Evolutionary conservation across 345 rosid genomes (phyloP).

Genomic region (Populus alba): DNA sequence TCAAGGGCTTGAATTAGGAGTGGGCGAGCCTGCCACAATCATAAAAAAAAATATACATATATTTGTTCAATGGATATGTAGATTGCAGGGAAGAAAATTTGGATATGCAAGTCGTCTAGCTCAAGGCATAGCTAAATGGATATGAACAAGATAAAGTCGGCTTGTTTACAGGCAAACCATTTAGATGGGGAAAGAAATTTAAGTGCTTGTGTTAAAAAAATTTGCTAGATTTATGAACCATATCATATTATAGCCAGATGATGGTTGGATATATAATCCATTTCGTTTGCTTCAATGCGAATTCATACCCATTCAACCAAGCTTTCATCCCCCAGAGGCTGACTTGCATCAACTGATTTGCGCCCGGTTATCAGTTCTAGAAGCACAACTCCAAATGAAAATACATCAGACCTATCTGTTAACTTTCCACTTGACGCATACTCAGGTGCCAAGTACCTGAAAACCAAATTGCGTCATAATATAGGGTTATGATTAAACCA

Average conservation of each 20-base stretch:
- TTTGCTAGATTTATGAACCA: not conserved
- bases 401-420: slow-evolving; percentile 93
- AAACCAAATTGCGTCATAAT: slow-evolving; percentile 9
- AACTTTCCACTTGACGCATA: slow-evolving; percentile 95
- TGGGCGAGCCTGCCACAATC: slow-evolving; percentile 69
- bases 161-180: not conserved
- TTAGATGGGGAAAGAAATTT: not conserved
- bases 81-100: too few relatives aligned
- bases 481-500: not conserved
- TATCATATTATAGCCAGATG: not conserved
- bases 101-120: too few relatives aligned
- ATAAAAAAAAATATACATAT: not conserved
- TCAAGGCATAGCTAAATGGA: too few relatives aligned
- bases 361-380: slow-evolving; percentile 94
- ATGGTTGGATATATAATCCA: not conserved
- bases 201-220: not conserved
- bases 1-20: slow-evolving; percentile 64
- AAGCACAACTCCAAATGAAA: slow-evolving; percentile 93
- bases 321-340: slow-evolving; percentile 93
- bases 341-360: slow-evolving; percentile 77
- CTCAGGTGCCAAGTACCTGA: slow-evolving; percentile 93
- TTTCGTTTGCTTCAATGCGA: not conserved
- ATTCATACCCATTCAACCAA: slow-evolving; percentile 93
- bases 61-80: not conserved
- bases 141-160: not conserved